Percentiles rank a stretch among this genome's conserved stretches.
Conservation (phyloP, 1,139 yeast species). For the Diutina rugosa region DNA sequence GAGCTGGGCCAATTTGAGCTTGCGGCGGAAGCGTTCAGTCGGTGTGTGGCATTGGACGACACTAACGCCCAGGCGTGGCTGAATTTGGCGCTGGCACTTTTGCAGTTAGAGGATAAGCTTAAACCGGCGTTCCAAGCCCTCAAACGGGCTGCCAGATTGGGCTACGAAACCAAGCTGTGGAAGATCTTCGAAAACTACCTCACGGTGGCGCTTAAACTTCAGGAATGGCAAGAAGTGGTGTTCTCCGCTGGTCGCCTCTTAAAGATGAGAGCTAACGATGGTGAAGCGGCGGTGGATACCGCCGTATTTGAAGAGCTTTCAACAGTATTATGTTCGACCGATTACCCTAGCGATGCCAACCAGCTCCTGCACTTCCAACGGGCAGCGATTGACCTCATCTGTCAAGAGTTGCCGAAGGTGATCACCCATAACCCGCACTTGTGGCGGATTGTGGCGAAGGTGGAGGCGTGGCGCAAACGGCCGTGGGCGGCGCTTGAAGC, state of each 20-base stretch:
- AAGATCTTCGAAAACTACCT: slow-evolving; percentile 82
- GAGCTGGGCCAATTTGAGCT: slow-evolving; percentile 60
- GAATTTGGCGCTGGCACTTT: slow-evolving; percentile 75
- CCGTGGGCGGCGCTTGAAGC: slow-evolving; percentile 87
- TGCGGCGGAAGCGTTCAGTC: slow-evolving; percentile 86
- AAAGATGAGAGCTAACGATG: slow-evolving; percentile 35
- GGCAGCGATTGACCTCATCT: slow-evolving; percentile 57
- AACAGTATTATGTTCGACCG: slow-evolving; percentile 38
- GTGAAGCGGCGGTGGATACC: slow-evolving; percentile 62
- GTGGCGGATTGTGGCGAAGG: slow-evolving; percentile 78
- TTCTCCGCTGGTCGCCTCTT: slow-evolving; percentile 52
- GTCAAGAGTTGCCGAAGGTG: slow-evolving; percentile 51
- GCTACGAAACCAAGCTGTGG: slow-evolving; percentile 69
- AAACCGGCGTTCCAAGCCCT: slow-evolving; percentile 77
- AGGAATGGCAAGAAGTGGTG: slow-evolving; percentile 82
- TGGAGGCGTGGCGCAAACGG: slow-evolving; percentile 73
- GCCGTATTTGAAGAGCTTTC: slow-evolving; percentile 67
- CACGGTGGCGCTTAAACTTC: slow-evolving; percentile 65
- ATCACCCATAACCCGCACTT: slow-evolving; percentile 60
- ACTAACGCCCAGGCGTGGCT: slow-evolving; percentile 84
- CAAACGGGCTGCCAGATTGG: slow-evolving; percentile 58
- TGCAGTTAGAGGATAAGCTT: slow-evolving; percentile 42
- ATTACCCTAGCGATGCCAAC: slow-evolving; percentile 26
- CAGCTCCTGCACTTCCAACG: slow-evolving; percentile 44
- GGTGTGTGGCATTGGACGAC: slow-evolving; percentile 83